Conservation (phyloP, 768 basidiomycete genomes). For the Mycena leptocephala region DNA sequence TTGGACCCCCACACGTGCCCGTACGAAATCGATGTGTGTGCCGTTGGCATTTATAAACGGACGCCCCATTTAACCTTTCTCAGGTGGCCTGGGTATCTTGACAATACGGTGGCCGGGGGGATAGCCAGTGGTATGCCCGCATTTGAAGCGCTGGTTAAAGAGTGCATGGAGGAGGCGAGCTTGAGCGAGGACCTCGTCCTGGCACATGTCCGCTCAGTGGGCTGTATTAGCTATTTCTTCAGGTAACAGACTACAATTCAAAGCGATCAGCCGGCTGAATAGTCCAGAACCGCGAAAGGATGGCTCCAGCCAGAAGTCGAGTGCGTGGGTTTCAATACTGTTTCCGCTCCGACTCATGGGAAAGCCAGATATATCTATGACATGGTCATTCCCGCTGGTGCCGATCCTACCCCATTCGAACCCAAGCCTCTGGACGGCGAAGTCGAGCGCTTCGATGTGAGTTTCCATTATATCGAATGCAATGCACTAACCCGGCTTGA, state of each 20-base stretch:
- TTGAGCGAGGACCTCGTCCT: constrained; percentile 77
- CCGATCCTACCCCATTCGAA: constrained; percentile 64
- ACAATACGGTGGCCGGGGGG: constrained; percentile 95
- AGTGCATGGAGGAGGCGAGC: constrained; percentile 95
- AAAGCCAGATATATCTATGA: constrained; percentile 86
- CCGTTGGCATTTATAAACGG: background rate
- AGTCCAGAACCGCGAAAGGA: constrained; percentile 72
- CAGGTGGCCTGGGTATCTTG: constrained; percentile 89
- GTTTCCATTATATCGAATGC: constrained; percentile 28
- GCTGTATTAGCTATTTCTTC: constrained; percentile 88
- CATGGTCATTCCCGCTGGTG: constrained; percentile 73
- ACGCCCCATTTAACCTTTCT: background rate
- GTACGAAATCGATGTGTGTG: constrained; percentile 90
- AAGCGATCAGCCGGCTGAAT: too few relatives aligned
- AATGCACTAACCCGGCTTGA: background rate
- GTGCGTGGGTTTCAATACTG: constrained; percentile 61
- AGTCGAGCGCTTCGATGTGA: constrained; percentile 93
- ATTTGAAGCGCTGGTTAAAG: constrained; percentile 88
- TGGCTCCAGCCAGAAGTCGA: constrained; percentile 93
- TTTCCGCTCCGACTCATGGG: background rate
- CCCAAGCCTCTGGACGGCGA: constrained; percentile 92
- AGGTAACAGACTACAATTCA: constrained; percentile 55
- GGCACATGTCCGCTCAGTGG: constrained; percentile 71
- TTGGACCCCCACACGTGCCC: constrained; percentile 92
- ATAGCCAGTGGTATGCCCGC: constrained; percentile 85